Evolutionary conservation across 192 early-diverging fungal species (phyloP), one percentile per base, ranked within the genome.

Genomic region (Linnemannia exigua): DNA sequence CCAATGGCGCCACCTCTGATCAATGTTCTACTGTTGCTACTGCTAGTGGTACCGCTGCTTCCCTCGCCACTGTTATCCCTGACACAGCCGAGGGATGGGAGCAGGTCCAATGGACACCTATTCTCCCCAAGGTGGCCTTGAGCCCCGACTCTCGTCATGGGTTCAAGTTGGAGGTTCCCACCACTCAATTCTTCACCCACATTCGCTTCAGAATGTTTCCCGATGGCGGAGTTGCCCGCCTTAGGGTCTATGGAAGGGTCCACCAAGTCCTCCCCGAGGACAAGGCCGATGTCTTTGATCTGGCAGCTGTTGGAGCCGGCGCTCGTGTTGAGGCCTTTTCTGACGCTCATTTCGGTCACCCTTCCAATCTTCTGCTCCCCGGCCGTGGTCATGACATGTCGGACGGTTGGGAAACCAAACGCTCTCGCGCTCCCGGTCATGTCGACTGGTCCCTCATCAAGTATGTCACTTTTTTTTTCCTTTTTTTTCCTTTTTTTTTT

Each of bases 361-460:
- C 92, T 11, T 93, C 93, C 75, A 95, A 96, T 81, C 79, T 99
- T 48, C 82, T 99, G 70, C 90, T 96, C 46, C 94, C 94, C 36
- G 93, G 94, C 2, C 93, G 96, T 78, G 95, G 96, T 22, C 89
- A 87, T 66, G 93, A 94, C 51, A 96, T 97, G 96, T 92, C 92
- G 51, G 97, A 97, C 72, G 98, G 98, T 44, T 99, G 97, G 97
- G 97, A 99, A 87, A 99, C 96, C 15, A 90, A 90, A 66, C 92
- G 95, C 36, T 97, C 96, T 69, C 92, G 97, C 68, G 94, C 93
- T 25, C 92, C 89, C 3, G 90, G 90, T 67, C 93, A 95, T 82
- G 87, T 79, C 66, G 94, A 99, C 77, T 96, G 94, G 95, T 83
- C 76, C 71, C 44, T 67, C 25, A 83, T 83, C 51, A 83, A 67